phyloP scores from a whole-genome alignment of 768 basidiomycete species.

The Mycena pura region DNA sequence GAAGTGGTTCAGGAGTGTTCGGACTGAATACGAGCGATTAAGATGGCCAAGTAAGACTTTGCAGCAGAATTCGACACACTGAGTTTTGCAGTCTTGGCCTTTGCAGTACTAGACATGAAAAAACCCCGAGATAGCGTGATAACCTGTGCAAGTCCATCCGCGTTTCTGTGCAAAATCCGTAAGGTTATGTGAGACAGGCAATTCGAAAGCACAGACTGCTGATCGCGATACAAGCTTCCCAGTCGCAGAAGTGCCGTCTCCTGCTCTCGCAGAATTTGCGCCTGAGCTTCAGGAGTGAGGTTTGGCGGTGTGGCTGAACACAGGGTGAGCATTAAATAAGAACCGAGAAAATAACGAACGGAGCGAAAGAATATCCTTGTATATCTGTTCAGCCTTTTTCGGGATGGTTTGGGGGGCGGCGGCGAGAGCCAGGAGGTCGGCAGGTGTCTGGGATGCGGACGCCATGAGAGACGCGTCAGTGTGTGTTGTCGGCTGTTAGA shows the following conservation, averaged over 20 bases:
- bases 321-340: not conserved
- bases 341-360: constrained; percentile 31
- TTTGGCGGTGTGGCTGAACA: constrained; percentile 37
- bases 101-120: constrained; percentile 93
- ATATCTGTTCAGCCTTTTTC: constrained; percentile 72
- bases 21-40: constrained; percentile 58
- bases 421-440: constrained; percentile 64
- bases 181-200: not conserved
- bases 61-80: constrained; percentile 55
- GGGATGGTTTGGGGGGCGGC: constrained; percentile 55
- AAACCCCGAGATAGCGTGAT: constrained; percentile 83
- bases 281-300: constrained; percentile 45
- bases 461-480: constrained; percentile 31
- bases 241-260: constrained; percentile 86
- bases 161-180: constrained; percentile 62
- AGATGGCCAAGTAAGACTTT: not conserved
- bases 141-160: constrained; percentile 83
- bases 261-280: constrained; percentile 76
- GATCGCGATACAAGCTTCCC: constrained; percentile 85
- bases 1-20: constrained; percentile 94
- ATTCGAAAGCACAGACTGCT: constrained; percentile 60
- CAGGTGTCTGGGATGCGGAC: constrained; percentile 37
- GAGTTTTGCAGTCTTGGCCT: constrained; percentile 96
- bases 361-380: constrained; percentile 67
- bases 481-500: constrained; percentile 15